phyloP scores from a whole-genome alignment of 2,329 filamentous ascomycete genomes.

The Trichoderma arundinaceum region DNA sequence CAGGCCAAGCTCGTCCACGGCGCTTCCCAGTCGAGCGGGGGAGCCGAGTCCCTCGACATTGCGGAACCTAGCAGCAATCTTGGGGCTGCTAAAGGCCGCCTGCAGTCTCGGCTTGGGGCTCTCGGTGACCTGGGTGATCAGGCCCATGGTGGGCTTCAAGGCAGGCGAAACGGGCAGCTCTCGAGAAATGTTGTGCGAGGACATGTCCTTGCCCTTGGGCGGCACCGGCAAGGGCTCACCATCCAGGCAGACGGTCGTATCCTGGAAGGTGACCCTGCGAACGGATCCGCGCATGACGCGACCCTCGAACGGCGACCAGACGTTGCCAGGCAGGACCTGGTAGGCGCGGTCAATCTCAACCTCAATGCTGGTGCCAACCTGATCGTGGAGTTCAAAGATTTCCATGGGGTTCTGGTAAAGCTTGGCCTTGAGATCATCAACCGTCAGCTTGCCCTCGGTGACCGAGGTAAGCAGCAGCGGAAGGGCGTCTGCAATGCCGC shows the following conservation, averaged over 20 bases:
- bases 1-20: conserved; percentile 54
- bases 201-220: conserved; percentile 75
- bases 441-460: conserved; percentile 71
- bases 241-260: conserved; percentile 76
- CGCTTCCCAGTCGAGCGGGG: conserved; percentile 36
- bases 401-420: conserved; percentile 79
- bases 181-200: conserved; percentile 62
- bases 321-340: conserved; percentile 53
- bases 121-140: conserved; percentile 46
- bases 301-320: conserved; percentile 75
- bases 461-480: conserved; percentile 79
- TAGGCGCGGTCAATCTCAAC: conserved; percentile 77
- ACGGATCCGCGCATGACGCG: conserved; percentile 72
- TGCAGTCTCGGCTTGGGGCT: conserved; percentile 45
- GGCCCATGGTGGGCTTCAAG: conserved; percentile 57
- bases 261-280: conserved; percentile 76
- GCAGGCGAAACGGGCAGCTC: conserved; percentile 59
- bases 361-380: conserved; percentile 74
- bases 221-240: conserved; percentile 62
- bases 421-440: conserved; percentile 73
- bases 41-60: conserved; percentile 39
- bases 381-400: conserved; percentile 83
- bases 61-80: conserved; percentile 43
- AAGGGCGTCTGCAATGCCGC: conserved; percentile 74
- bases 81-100: conserved; percentile 38